Evolutionary conservation across 1,139 yeast genomes (phyloP), one percentile per base, ranked within the genome.

Genomic region (Yamadazyma diddensiae): DNA sequence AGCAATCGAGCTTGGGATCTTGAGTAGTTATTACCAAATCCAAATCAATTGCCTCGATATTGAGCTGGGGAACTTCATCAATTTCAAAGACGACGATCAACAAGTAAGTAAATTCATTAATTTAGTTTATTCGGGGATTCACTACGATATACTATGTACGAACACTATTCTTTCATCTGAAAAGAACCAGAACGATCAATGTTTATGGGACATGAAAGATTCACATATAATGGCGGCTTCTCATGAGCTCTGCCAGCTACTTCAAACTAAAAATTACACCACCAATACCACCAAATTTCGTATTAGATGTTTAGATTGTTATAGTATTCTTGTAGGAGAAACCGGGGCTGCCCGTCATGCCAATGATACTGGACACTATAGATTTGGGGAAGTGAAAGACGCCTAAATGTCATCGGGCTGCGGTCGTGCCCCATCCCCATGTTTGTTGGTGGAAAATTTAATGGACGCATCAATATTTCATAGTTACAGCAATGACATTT

Each of bases 1-100:
- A 6, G 94, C 88, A 4, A 83, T 85, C 27, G 95, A 84, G 52
- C 59, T 84, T 35, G 77, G 80, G 10, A 80, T 85, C 7, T 55
- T 85, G 21, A 72, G 87, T 1, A 64, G 69, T 20, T 65, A 72
- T 47, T 65, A 82, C 31, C 59, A 64, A 3, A 54, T 82, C 5
- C 65, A 75, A 4, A 77, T 84, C 24, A 65, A 71, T 36, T 79
- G 87, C 17, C 56, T 83, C 23, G 94, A 84, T 47, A 76, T 84
- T 15, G 84, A 79, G 46, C 80, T 79, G 46, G 76, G 77, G 3
- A 65, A 77, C 26, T 55, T 73, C 29, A 83, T 82, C 43, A 63
- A 63, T 30, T 83, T 83, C 37, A 64, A 59, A 35, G 52, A 53
- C 30, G 68, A 77, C 62, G 9, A 11, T 7, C 4, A 16, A n/a